Evolutionary conservation across 2,329 filamentous ascomycete species (phyloP), one percentile per base, ranked within the genome.

Genomic region (Colletotrichum graminicola): DNA sequence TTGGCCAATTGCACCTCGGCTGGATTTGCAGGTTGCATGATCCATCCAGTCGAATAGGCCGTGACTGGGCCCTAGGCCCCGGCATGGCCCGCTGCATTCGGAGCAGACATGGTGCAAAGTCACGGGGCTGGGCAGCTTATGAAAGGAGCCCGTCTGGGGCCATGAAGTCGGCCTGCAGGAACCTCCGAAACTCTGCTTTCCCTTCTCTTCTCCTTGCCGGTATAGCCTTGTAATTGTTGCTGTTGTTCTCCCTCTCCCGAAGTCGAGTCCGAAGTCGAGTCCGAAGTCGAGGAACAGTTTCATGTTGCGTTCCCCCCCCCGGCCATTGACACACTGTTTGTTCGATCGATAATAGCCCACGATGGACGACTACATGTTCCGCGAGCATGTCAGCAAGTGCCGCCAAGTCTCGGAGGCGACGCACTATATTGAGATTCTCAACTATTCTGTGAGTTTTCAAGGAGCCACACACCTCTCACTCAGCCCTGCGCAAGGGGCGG

Each of bases 341-440:
- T 32, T 57, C 45, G n/a, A 62, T 67, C 57, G 67, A 29, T 41
- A 41, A 57, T 11, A 41, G 51, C n/a, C 60, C 66, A 77, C 71
- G 34, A 90, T 90, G 88, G 88, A 90, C 77, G 86, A 90, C 75
- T 90, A 88, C 76, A 84, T 89, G 79, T 90, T 90, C 74, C 80
- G 81, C 73, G 74, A 78, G 41, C 84, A 85, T 75, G 82, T 90
- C 69, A 76, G 81, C 12, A 78, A 83, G 56, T 89, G 86, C 76
- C 82, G 79, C 29, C 80, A 82, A 41, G 85, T 89, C 59, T 72
- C 78, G 4, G 88, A 90, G 78, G 80, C 79, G 65, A 90, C 87
- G 23, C 84, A 81, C 73, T 90, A 88, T 76, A 74, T 90, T 32
- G 86, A 90, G 77, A 87, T 90, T 47, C 84, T 88, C 75, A 90